Evolutionary conservation across 2,329 filamentous ascomycete species (phyloP), one percentile per base, ranked within the genome.

Genomic region (Trichoderma gracile): DNA sequence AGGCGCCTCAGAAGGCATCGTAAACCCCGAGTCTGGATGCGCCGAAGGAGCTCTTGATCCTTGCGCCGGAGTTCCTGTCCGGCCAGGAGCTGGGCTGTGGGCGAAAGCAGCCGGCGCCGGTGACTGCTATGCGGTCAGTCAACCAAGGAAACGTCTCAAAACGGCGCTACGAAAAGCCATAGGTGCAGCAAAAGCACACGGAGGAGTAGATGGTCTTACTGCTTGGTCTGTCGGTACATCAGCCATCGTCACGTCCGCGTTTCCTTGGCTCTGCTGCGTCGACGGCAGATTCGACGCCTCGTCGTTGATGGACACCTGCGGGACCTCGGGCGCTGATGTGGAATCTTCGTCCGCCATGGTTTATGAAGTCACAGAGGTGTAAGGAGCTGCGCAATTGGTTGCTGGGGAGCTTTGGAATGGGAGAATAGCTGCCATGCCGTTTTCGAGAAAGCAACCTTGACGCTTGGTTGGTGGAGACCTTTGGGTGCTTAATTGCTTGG

Each of bases 1-100:
- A 1, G 84, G 81, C 15, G 86, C 82, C 71, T 89, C 84, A 14
- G 82, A 76, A 1, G 87, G 87, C 74, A 89, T 82, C n/a, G 78
- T 76, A 68, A 79, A 80, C 27, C 76, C 75, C 5, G 79, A 68
- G 66, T 87, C 85, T 3, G 85, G 84, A 65, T 86, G 84, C 53
- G 79, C 81, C 33, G 85, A 87, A 8, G 82, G 79, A 10, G 85
- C 83, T 69, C 86, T 79, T 42, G 84, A 87, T 67, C 78, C 76
- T 65, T 78, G 75, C 62, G 78, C 77, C 68, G 79, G 83, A 17
- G 85, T 86, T 65, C 80, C 79, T 45, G 77, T 83, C 64, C 83
- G 77, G 7, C 73, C 74, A 12, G 78, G 76, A 21, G 77, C 73
- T 15, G 81, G 79, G 47, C 79, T 80, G 10, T 79, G 76, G n/a